Evolutionary conservation across 345 rosid genomes (phyloP).

Genomic region (Erucastrum elatum): DNA sequence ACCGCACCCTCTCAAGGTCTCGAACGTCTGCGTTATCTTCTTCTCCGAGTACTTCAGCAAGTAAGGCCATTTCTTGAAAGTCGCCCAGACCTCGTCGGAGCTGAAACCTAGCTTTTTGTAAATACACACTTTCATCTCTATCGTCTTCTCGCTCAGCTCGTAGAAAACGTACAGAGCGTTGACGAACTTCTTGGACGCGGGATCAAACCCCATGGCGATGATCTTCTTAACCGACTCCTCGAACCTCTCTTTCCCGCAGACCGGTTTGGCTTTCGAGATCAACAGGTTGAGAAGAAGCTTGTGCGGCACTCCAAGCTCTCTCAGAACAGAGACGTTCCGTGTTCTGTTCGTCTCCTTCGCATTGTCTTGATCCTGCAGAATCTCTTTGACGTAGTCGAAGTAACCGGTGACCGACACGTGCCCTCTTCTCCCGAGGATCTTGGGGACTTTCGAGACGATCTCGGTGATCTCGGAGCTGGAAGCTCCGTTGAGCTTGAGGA

Average conservation of each 20-base stretch:
- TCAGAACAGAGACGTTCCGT: conserved; percentile 29
- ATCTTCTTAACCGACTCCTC: conserved; percentile 28
- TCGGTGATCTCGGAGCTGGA: conserved; percentile 29
- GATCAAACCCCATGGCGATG: conserved; percentile 38
- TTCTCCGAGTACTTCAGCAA: conserved; percentile 31
- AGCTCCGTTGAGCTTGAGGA: conserved; percentile 37
- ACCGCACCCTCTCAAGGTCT: conserved; percentile 22
- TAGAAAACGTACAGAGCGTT: conserved; percentile 32
- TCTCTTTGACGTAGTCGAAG: conserved; percentile 24
- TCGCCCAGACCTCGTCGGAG: conserved; percentile 16
- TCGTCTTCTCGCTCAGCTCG: conserved; percentile 9
- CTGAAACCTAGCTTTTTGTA: conserved; percentile 40
- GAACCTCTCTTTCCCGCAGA: conserved; percentile 26
- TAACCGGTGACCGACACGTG: not conserved
- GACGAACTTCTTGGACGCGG: conserved; percentile 27
- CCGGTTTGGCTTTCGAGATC: not conserved
- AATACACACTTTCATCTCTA: conserved; percentile 28
- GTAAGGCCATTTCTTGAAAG: conserved; percentile 41
- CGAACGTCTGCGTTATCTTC: conserved; percentile 30
- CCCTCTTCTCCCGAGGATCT: conserved; percentile 12
- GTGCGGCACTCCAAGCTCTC: conserved; percentile 38
- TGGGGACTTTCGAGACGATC: conserved; percentile 32
- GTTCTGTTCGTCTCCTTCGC: conserved; percentile 12
- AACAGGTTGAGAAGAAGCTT: conserved; percentile 21
- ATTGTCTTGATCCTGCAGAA: conserved; percentile 2